Percentiles rank a stretch among this genome's conserved stretches.
phyloP scores from a whole-genome alignment of 2,329 filamentous ascomycete species.

The Bimuria novae-zelandiae region DNA sequence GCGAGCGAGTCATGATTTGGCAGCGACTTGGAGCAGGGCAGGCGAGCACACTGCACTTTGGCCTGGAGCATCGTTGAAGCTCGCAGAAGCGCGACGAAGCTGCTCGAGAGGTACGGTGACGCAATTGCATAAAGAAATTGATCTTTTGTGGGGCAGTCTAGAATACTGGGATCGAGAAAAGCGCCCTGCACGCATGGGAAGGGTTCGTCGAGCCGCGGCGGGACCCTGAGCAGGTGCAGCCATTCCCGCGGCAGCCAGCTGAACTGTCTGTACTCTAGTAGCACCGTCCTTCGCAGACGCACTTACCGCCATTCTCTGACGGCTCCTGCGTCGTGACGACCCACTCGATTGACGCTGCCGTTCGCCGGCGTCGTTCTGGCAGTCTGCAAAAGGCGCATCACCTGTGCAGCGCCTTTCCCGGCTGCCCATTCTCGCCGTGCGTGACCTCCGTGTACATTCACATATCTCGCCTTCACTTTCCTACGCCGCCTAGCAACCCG shows the following conservation, averaged over 20 bases:
- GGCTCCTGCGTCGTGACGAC: constrained; percentile 7
- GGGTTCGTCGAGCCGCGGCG: background rate
- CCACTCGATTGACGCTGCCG: constrained; percentile 9
- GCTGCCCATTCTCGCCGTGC: constrained; percentile 2
- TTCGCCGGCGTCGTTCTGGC: background rate
- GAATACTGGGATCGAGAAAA: too few relatives aligned
- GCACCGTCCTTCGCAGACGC: constrained; percentile 1
- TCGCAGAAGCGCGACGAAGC: background rate
- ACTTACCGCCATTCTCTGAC: constrained; percentile 14
- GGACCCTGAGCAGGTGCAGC: background rate
- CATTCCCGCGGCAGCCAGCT: too few relatives aligned
- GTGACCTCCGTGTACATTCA: background rate
- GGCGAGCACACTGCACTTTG: too few relatives aligned
- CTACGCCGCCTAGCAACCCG: background rate
- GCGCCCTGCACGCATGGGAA: background rate
- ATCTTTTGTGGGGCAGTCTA: background rate
- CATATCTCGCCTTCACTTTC: background rate
- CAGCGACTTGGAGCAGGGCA: background rate
- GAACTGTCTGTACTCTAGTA: too few relatives aligned
- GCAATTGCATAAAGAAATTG: constrained; percentile 1
- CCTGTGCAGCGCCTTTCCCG: background rate
- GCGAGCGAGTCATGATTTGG: constrained; percentile 2
- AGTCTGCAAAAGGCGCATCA: background rate
- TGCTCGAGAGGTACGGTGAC: background rate
- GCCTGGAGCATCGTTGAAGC: too few relatives aligned